phyloP scores from a whole-genome alignment of 495 filamentous ascomycete genomes.

The Hyaloscypha bicolor region DNA sequence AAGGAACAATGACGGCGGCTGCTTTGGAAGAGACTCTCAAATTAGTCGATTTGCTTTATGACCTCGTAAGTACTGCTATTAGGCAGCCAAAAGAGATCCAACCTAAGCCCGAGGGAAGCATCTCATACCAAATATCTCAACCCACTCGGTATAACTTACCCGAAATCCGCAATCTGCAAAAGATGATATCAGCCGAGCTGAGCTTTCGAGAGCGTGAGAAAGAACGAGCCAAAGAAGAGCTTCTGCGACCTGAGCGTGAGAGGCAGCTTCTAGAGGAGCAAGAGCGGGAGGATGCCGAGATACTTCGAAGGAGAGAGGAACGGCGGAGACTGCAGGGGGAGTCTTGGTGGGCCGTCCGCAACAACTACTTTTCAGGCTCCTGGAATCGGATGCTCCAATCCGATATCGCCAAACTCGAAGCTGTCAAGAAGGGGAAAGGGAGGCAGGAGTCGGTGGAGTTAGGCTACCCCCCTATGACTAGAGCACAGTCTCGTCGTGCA shows the following conservation, averaged over 20 bases:
- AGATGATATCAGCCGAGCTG: neutral
- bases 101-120: neutral
- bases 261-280: neutral
- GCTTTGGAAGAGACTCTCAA: neutral
- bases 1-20: neutral
- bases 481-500: neutral
- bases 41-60: neutral
- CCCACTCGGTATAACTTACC: neutral
- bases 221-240: neutral
- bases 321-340: neutral
- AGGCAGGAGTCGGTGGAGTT: neutral
- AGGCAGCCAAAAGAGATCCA: neutral
- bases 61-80: neutral
- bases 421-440: neutral
- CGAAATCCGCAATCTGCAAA: neutral
- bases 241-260: neutral
- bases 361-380: neutral
- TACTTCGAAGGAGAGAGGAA: neutral
- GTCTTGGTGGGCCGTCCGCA: neutral
- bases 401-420: neutral
- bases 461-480: neutral
- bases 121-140: neutral
- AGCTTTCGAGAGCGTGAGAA: neutral
- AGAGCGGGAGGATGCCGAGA: neutral
- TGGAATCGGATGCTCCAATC: neutral